These are phyloP conservation scores for Physcomitrium patens DNA, from an alignment of 225 moss, liverwort and hornwort species.

Conservation along the genomic window DNA sequence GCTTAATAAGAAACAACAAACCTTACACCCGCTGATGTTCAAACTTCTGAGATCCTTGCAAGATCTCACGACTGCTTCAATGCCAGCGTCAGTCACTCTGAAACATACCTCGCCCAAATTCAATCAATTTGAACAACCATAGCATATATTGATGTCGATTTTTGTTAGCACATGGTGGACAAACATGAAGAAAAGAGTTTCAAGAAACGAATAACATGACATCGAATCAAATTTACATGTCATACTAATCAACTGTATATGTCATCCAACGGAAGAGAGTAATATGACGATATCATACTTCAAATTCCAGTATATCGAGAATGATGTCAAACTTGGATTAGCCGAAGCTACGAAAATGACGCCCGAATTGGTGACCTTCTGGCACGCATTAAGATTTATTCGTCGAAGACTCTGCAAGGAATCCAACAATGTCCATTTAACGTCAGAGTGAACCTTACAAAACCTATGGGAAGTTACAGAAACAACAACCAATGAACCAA, in stretches of 20 bases:
- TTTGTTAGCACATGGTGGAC: slow-evolving; percentile 18
- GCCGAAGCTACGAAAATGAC: slow-evolving; percentile 72
- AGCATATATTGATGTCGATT: slow-evolving; percentile 25
- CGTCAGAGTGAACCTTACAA: slow-evolving; percentile 24
- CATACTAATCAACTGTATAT: slow-evolving; percentile 22
- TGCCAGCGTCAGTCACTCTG: slow-evolving; percentile 85
- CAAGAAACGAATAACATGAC: slow-evolving; percentile 5
- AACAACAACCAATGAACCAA: slow-evolving; percentile 20
- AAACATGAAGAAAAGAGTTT: slow-evolving; percentile 18
- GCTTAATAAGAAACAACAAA: slow-evolving; percentile 38
- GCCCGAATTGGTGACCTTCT: slow-evolving; percentile 80
- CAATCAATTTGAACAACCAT: slow-evolving; percentile 29
- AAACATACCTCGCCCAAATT: slow-evolving; percentile 37
- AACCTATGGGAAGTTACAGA: slow-evolving; percentile 10
- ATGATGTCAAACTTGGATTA: slow-evolving; percentile 72
- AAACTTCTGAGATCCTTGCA: slow-evolving; percentile 74
- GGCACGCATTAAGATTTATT: slow-evolving; percentile 95
- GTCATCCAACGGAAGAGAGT: slow-evolving; percentile 22
- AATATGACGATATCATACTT: slow-evolving; percentile 58
- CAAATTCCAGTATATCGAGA: slow-evolving; percentile 96
- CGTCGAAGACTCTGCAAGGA: slow-evolving; percentile 67
- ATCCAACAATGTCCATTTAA: slow-evolving; percentile 22
- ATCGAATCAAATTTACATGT: neutral
- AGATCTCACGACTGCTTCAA: slow-evolving; percentile 70
- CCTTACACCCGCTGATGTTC: slow-evolving; percentile 99